phyloP scores from a whole-genome alignment of 2,329 filamentous ascomycete species.

The Apiospora pterosperma region DNA sequence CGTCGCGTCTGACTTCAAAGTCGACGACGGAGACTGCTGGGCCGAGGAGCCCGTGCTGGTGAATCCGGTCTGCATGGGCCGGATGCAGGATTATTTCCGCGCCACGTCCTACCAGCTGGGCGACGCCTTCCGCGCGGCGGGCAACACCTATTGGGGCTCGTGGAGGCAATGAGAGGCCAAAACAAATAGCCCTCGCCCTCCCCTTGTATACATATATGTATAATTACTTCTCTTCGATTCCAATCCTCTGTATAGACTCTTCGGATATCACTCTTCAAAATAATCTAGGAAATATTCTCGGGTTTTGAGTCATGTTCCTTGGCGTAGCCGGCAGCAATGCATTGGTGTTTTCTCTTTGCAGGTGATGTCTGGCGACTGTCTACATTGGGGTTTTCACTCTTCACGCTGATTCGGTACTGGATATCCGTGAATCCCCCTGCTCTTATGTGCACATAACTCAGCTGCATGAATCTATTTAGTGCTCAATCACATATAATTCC shows the following conservation, averaged over 20 bases:
- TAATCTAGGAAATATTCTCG: not conserved
- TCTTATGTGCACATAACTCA: too few species aligned
- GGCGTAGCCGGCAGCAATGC: not conserved
- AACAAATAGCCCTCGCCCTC: not conserved
- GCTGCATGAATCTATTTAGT: too few species aligned
- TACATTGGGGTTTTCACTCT: too few species aligned
- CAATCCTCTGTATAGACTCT: not conserved
- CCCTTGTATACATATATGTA: not conserved
- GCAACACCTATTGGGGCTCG: constrained; percentile 2
- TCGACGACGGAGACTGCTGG: not conserved
- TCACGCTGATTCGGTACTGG: too few species aligned
- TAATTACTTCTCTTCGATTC: not conserved
- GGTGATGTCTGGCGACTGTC: too few species aligned
- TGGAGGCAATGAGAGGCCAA: not conserved
- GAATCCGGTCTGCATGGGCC: constrained; percentile 27
- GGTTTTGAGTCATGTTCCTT: not conserved
- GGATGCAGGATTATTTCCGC: constrained; percentile 30
- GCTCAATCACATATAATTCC: too few species aligned
- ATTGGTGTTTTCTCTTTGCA: too few species aligned
- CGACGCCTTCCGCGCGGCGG: constrained; percentile 17
- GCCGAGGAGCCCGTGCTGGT: not conserved
- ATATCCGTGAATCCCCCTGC: too few species aligned
- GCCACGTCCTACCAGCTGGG: constrained; percentile 22
- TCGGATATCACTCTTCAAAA: not conserved
- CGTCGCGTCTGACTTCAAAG: constrained; percentile 10